A percentile compares a stretch with the other conserved stretches of the same genome.
phyloP scores from a whole-genome alignment of 2,329 filamentous ascomycete genomes.

The Hymenoscyphus occultus region DNA sequence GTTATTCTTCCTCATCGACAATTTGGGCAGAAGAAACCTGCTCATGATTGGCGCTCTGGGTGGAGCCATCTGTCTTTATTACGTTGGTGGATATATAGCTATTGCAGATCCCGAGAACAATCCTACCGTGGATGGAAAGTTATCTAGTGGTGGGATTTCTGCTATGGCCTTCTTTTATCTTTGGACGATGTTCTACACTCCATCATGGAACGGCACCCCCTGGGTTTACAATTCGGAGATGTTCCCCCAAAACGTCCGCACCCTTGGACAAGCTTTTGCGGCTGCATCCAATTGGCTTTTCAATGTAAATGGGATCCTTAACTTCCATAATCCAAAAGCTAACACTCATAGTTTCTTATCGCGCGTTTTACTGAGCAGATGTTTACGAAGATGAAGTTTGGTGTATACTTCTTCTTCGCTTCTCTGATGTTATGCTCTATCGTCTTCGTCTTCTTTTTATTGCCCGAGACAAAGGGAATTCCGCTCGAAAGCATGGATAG shows the following conservation, averaged over 20 bases:
- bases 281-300: slow-evolving; percentile 70
- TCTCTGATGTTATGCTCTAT: slow-evolving; percentile 19
- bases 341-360: slow-evolving; percentile 71
- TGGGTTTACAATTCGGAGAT: slow-evolving; percentile 72
- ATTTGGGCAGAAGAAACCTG: slow-evolving; percentile 21
- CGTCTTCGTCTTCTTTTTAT: slow-evolving; percentile 47
- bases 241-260: slow-evolving; percentile 51
- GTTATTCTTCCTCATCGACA: slow-evolving; percentile 25
- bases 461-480: slow-evolving; percentile 68
- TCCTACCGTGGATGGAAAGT: neutral
- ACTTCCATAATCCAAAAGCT: slow-evolving; percentile 50
- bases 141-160: slow-evolving; percentile 42
- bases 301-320: slow-evolving; percentile 12
- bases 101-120: slow-evolving; percentile 14
- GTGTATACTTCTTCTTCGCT: slow-evolving; percentile 30
- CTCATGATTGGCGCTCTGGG: slow-evolving; percentile 21
- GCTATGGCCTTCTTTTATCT: slow-evolving; percentile 26
- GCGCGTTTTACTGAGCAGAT: slow-evolving; percentile 40
- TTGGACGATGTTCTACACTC: slow-evolving; percentile 52
- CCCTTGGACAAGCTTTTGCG: slow-evolving; percentile 53
- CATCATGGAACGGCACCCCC: slow-evolving; percentile 65
- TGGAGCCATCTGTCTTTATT: slow-evolving; percentile 19
- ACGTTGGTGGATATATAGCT: slow-evolving; percentile 18
- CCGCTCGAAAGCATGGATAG: slow-evolving; percentile 56
- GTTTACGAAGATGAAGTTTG: slow-evolving; percentile 28